Conservation (phyloP, 2,329 filamentous ascomycete species). For the Claviceps sp. region DNA sequence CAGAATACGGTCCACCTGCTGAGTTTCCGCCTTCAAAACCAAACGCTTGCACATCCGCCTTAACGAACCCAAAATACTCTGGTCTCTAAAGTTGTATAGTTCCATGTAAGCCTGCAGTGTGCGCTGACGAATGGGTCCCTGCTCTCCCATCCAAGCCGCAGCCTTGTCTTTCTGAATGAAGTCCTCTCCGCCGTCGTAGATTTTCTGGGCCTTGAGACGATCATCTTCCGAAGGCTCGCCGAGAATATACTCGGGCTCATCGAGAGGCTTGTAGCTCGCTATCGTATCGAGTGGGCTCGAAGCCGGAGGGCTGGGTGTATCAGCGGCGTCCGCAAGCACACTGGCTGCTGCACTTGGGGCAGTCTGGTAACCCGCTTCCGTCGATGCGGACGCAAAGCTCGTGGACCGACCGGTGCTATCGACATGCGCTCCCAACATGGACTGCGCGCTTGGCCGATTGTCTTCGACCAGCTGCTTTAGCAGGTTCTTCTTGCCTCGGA, state of each 20-base stretch:
- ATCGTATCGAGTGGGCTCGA: slow-evolving; percentile 19
- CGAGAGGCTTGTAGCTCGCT: slow-evolving; percentile 29
- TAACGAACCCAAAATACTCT: slow-evolving; percentile 67
- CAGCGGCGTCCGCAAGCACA: slow-evolving; percentile 28
- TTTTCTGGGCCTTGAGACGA: slow-evolving; percentile 61
- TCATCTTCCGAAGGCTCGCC: slow-evolving; percentile 56
- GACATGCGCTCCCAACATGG: slow-evolving; percentile 28
- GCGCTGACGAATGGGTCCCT: slow-evolving; percentile 43
- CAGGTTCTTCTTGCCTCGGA: slow-evolving; percentile 15
- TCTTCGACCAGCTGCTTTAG: slow-evolving; percentile 10
- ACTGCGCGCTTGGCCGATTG: slow-evolving; percentile 13
- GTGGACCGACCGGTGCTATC: slow-evolving; percentile 22
- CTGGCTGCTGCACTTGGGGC: slow-evolving; percentile 30
- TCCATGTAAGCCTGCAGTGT: slow-evolving; percentile 74
- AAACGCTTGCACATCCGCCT: slow-evolving; percentile 71
- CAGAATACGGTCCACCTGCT: slow-evolving; percentile 90
- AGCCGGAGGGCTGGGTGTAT: slow-evolving; percentile 24
- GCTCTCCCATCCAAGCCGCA: slow-evolving; percentile 79
- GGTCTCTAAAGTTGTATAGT: slow-evolving; percentile 71
- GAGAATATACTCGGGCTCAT: slow-evolving; percentile 44
- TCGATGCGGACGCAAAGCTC: slow-evolving; percentile 22
- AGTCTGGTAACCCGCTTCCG: slow-evolving; percentile 27
- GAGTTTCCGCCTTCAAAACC: slow-evolving; percentile 79
- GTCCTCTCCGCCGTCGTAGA: slow-evolving; percentile 75
- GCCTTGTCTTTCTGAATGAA: slow-evolving; percentile 68